Evolutionary conservation across 2,329 filamentous ascomycete species (phyloP), one percentile per base, ranked within the genome.

Genomic region (Colletotrichum agaves): DNA sequence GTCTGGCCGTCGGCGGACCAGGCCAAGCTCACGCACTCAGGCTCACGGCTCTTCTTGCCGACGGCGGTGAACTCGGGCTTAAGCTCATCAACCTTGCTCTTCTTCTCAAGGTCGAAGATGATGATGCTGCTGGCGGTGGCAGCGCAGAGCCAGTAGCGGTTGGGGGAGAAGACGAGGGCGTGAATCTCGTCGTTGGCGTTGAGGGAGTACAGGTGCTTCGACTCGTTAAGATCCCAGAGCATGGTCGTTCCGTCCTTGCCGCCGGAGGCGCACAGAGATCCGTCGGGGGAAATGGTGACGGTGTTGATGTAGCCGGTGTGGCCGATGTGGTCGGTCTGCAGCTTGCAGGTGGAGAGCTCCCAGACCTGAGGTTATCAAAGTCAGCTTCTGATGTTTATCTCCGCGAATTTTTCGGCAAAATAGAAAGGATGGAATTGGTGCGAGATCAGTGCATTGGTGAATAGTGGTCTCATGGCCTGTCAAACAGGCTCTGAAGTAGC

Each of bases 101-200:
- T 99, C 94, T 99, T 99, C 93, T 99, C 96, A 76, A 99, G 91
- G 81, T 99, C 96, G 87, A 99, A 99, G 90, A 99, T 98, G 90
- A 98, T 98, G 90, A 99, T 98, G 90, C 90, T 94, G 87, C 90
- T 93, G 81, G 93, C 89, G 73, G 96, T 99, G 82, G 96, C 96
- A 81, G 96, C 96, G 90, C 96, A 99, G 77, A 99, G 91, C 96
- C 96, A 99, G 93, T 99, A 99, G 84, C 96, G 92, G 93, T 99
- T 99, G 81, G 96, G 96, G 74, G 96, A 98, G 93, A 99, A 99
- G 84, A 98, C 96, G 76, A 99, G 95, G 77, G 96, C 95, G 88
- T 99, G 96, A 89, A 99, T 99, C 91, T 98, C 96, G 84, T 99
- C 95, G 85, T 95, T 96, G 82, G 96, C 96, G 86, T 94, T 96